Conservation (phyloP, 257 asterid species). For the Nicotiana obtusifolia region DNA sequence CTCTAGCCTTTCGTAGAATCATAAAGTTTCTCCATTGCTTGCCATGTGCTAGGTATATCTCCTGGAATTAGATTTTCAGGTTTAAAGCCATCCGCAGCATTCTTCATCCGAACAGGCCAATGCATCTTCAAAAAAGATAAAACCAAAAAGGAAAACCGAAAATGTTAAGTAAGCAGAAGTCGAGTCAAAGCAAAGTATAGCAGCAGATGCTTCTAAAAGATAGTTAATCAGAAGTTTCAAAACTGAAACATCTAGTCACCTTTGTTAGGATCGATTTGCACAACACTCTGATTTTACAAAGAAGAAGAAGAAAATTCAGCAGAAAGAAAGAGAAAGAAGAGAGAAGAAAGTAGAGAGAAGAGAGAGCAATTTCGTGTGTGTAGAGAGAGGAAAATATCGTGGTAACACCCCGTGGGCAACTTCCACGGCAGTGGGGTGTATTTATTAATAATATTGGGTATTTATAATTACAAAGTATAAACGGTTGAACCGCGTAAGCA, state of each 20-base stretch:
- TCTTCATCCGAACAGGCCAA: constrained; percentile 62
- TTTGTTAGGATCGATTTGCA: no score
- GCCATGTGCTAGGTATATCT: constrained; percentile 73
- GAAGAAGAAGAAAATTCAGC: no score
- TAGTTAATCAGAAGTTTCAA: neutral
- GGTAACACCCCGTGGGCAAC: no score
- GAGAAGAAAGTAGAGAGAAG: no score
- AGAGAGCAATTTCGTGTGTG: no score
- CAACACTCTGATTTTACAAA: no score
- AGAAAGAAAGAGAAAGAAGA: no score
- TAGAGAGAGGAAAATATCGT: no score
- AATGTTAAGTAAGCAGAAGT: neutral
- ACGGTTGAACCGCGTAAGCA: no score
- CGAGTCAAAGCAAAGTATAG: neutral
- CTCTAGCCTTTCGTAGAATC: constrained; percentile 65
- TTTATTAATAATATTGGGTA: no score
- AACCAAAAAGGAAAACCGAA: neutral
- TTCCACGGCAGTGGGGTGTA: no score
- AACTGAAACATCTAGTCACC: neutral
- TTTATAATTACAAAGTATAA: no score
- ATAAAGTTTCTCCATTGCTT: constrained; percentile 63
- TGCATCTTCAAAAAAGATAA: constrained; percentile 44
- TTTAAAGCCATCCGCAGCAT: constrained; percentile 31
- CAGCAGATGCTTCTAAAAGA: neutral
- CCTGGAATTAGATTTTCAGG: constrained; percentile 51